phyloP scores from a whole-genome alignment of 805 yeast species.

The Candida silvicultrix region DNA sequence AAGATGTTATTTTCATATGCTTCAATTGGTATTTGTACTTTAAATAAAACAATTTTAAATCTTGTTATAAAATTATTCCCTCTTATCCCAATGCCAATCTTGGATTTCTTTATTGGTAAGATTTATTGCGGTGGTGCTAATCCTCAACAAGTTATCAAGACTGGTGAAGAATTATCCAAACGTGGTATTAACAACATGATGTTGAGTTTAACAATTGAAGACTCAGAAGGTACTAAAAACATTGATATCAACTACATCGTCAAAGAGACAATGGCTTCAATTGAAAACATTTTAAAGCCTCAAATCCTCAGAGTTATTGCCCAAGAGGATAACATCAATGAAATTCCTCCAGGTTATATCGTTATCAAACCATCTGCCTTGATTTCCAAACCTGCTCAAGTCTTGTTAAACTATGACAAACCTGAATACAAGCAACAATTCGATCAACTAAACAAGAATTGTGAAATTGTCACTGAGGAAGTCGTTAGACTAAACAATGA shows the following conservation, averaged over 20 bases:
- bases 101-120: conserved; percentile 70
- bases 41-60: conserved; percentile 56
- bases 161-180: conserved; percentile 59
- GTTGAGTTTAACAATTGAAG: conserved; percentile 91
- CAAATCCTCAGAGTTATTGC: conserved; percentile 58
- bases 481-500: conserved; percentile 45
- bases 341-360: conserved; percentile 84
- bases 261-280: conserved; percentile 56
- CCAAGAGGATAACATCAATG: conserved; percentile 41
- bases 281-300: conserved; percentile 62
- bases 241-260: conserved; percentile 54
- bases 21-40: conserved; percentile 63
- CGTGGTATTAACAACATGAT: conserved; percentile 91
- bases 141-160: conserved; percentile 57
- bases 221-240: conserved; percentile 72
- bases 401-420: conserved; percentile 53
- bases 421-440: conserved; percentile 48
- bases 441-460: conserved; percentile 56
- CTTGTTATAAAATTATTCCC: conserved; percentile 64
- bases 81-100: conserved; percentile 61
- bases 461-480: conserved; percentile 55
- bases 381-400: conserved; percentile 67
- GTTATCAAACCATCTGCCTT: conserved; percentile 94
- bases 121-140: conserved; percentile 90
- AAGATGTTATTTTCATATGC: conserved; percentile 58